Percentiles rank a stretch among this genome's conserved stretches.
These are phyloP conservation scores for Lupinus albus DNA, from an alignment of 306 rosid genomes.

Conservation along the genomic window DNA sequence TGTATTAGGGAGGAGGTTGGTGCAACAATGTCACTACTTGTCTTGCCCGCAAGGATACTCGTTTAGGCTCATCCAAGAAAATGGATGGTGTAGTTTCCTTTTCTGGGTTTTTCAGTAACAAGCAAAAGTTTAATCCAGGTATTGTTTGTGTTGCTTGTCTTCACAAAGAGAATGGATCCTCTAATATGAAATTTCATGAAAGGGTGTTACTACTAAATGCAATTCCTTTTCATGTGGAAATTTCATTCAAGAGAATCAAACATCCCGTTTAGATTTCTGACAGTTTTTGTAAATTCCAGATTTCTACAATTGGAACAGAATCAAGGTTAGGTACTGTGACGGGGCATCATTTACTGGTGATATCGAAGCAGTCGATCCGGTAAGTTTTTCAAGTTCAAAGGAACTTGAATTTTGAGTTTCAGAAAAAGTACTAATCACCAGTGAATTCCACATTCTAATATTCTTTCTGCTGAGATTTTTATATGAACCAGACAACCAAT, in stretches of 20 bases:
- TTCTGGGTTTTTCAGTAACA: slow-evolving; percentile 68
- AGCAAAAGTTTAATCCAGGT: slow-evolving; percentile 73
- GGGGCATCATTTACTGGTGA: slow-evolving; percentile 93
- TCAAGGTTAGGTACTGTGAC: slow-evolving; percentile 88
- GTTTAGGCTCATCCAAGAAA: slow-evolving; percentile 77
- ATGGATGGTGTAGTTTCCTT: slow-evolving; percentile 61
- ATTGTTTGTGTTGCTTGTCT: slow-evolving; percentile 22
- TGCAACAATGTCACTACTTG: slow-evolving; percentile 81
- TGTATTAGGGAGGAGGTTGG: slow-evolving; percentile 92
- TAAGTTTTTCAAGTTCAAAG: slow-evolving; percentile 46
- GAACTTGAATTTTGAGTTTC: slow-evolving; percentile 8
- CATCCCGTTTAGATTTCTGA: background rate
- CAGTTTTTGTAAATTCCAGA: slow-evolving; percentile 45
- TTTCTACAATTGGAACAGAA: slow-evolving; percentile 81
- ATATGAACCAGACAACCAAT: slow-evolving; percentile 58
- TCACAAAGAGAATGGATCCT: background rate
- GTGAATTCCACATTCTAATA: background rate
- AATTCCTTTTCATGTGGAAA: background rate
- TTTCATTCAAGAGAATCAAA: background rate
- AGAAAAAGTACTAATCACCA: background rate
- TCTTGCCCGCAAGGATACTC: slow-evolving; percentile 63
- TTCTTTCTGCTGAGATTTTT: slow-evolving; percentile 27
- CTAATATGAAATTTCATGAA: background rate
- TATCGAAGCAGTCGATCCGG: slow-evolving; percentile 69
- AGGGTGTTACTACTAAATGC: too few relatives aligned